Conservation (phyloP, 345 rosid species). For the Citrus inodora region DNA sequence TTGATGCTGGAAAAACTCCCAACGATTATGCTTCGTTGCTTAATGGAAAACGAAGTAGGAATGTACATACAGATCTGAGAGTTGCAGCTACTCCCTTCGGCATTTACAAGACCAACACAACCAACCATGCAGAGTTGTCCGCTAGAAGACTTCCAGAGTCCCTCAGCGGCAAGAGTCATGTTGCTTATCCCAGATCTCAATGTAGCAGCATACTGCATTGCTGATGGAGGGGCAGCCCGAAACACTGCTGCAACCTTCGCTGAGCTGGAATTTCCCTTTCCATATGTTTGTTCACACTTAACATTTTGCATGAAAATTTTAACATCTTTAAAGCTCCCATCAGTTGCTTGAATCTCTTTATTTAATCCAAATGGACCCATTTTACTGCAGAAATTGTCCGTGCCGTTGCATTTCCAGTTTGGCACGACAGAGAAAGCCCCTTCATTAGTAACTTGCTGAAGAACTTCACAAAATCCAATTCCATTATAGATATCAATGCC, state of each 20-base stretch:
- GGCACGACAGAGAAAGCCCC: slow-evolving; percentile 54
- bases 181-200: slow-evolving; percentile 52
- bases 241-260: slow-evolving; percentile 69
- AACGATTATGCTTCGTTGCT: slow-evolving; percentile 62
- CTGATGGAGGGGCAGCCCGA: slow-evolving; percentile 48
- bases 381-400: slow-evolving; percentile 51
- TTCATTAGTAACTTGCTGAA: slow-evolving; percentile 40
- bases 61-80: slow-evolving; percentile 68
- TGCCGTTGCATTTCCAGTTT: slow-evolving; percentile 72
- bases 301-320: slow-evolving; percentile 57
- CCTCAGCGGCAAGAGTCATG: slow-evolving; percentile 80
- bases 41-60: slow-evolving; percentile 69
- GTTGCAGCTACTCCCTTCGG: slow-evolving; percentile 45
- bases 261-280: slow-evolving; percentile 27
- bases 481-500: slow-evolving; percentile 57
- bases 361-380: slow-evolving; percentile 68
- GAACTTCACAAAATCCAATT: slow-evolving; percentile 51
- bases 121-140: slow-evolving; percentile 95
- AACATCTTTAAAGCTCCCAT: slow-evolving; percentile 73
- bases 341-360: slow-evolving; percentile 48
- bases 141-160: slow-evolving; percentile 68
- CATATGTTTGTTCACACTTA: slow-evolving; percentile 44
- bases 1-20: slow-evolving; percentile 59
- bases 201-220: slow-evolving; percentile 42
- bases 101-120: slow-evolving; percentile 50